A percentile compares a stretch with the other conserved stretches of the same genome.
Evolutionary conservation across 148 eudicot genomes (phyloP).

Genomic region (Suaeda aralocaspica): DNA sequence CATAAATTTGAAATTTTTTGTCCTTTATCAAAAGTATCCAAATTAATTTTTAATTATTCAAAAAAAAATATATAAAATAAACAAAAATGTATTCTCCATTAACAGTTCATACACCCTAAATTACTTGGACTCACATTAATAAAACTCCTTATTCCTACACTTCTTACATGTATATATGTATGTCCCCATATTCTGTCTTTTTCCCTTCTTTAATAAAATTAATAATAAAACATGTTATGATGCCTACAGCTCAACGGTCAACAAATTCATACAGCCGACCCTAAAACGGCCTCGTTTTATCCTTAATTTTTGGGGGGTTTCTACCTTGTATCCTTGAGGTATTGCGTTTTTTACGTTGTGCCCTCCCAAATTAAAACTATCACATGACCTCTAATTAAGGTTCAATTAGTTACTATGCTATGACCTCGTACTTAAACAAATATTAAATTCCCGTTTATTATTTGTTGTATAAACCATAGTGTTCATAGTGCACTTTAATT

Average conservation of each 20-base stretch:
- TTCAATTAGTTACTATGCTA: no score
- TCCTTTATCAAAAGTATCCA: not conserved
- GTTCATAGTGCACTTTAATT: no score
- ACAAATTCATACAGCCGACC: not conserved
- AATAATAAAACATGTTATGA: not conserved
- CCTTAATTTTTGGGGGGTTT: not conserved
- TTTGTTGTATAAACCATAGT: no score
- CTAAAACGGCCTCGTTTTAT: conserved; percentile 7
- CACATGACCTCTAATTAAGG: no score
- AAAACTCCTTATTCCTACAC: no score
- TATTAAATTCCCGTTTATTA: no score
- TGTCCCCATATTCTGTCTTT: conserved; percentile 2
- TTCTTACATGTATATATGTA: not conserved
- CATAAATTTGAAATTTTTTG: not conserved
- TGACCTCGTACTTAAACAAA: no score
- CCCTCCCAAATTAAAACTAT: no score
- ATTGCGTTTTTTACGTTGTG: no score
- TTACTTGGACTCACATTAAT: not conserved
- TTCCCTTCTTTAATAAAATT: not conserved
- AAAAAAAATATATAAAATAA: not conserved
- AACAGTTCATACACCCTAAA: conserved; percentile 8
- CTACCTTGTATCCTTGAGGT: no score
- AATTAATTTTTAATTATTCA: no score
- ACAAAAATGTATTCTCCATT: not conserved
- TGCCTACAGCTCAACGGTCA: conserved; percentile 32